These are phyloP conservation scores for Gynochthodes officinalis DNA, from an alignment of 257 asterid species.

Conservation along the genomic window DNA sequence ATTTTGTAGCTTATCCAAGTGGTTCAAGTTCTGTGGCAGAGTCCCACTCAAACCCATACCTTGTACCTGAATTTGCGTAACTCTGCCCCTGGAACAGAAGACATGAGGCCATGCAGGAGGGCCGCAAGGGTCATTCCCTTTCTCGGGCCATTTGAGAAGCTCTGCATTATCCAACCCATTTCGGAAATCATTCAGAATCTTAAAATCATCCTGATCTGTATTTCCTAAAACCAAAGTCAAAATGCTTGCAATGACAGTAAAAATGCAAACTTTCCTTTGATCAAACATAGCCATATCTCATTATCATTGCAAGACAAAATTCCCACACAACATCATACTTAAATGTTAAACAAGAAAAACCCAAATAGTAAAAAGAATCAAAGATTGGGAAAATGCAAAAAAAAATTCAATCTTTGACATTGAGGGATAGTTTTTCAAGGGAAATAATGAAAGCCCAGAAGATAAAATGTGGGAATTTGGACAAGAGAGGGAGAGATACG, in stretches of 20 bases:
- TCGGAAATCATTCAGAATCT: conserved; percentile 56
- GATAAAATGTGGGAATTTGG: conserved; percentile 21
- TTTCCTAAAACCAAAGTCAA: conserved; percentile 33
- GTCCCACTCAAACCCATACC: conserved; percentile 61
- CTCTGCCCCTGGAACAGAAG: conserved; percentile 59
- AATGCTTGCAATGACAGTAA: conserved; percentile 18
- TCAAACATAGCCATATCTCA: conserved; percentile 30
- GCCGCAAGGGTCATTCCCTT: conserved; percentile 73
- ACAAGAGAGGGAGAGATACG: conserved; percentile 8
- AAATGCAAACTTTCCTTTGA: conserved; percentile 27
- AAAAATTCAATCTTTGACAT: not conserved
- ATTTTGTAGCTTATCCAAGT: conserved; percentile 49
- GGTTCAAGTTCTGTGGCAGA: conserved; percentile 65
- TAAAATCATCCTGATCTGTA: conserved; percentile 61
- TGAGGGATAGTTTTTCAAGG: not conserved
- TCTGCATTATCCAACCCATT: conserved; percentile 57
- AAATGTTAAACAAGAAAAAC: conserved; percentile 11
- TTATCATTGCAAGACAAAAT: conserved; percentile 26
- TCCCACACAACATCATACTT: conserved; percentile 21
- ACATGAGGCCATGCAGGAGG: conserved; percentile 81
- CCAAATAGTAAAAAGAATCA: conserved; percentile 10
- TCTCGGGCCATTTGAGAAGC: conserved; percentile 66
- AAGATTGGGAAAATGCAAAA: conserved; percentile 10
- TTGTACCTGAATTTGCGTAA: conserved; percentile 84
- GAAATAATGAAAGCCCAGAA: conserved; percentile 17